Conservation (phyloP, 139 green algal species). For the Astrephomene gubernaculifera region DNA sequence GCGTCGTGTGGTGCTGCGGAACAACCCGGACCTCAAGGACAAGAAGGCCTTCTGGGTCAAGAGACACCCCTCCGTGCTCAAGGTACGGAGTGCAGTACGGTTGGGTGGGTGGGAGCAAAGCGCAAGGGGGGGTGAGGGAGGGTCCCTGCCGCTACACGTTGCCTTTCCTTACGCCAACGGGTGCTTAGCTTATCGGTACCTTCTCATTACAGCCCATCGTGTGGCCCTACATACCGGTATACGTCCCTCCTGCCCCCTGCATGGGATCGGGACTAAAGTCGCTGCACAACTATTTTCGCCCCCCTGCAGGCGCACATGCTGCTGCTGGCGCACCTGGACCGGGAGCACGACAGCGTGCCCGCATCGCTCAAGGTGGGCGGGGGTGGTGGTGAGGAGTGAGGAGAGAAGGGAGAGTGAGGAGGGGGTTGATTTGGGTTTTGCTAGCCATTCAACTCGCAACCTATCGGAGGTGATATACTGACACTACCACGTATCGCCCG, state of each 20-base stretch:
- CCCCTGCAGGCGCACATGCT: conserved; percentile 84
- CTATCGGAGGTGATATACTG: too few species aligned
- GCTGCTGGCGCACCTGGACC: conserved; percentile 83
- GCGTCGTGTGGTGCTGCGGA: conserved; percentile 64
- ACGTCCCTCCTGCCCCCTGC: too few species aligned
- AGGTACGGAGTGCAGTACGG: conserved; percentile 53
- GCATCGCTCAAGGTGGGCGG: conserved; percentile 56
- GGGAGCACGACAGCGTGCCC: conserved; percentile 66
- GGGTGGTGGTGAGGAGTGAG: too few species aligned
- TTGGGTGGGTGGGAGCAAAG: not conserved
- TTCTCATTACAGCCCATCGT: too few species aligned
- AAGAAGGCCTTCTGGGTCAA: conserved; percentile 87
- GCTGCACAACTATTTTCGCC: not conserved
- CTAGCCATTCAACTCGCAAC: too few species aligned
- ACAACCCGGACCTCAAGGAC: conserved; percentile 81
- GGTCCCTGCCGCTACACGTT: too few species aligned
- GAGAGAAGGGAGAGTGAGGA: not conserved
- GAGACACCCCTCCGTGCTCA: conserved; percentile 71
- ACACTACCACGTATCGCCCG: too few species aligned
- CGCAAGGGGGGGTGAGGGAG: not conserved
- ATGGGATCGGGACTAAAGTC: too few species aligned
- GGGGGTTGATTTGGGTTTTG: not conserved
- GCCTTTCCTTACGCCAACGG: too few species aligned
- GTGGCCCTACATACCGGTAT: too few species aligned
- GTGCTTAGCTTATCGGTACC: too few species aligned